A percentile compares a stretch with the other conserved stretches of the same genome.
Conservation (phyloP, 148 eudicot species). For the Amaranthus palmeri region DNA sequence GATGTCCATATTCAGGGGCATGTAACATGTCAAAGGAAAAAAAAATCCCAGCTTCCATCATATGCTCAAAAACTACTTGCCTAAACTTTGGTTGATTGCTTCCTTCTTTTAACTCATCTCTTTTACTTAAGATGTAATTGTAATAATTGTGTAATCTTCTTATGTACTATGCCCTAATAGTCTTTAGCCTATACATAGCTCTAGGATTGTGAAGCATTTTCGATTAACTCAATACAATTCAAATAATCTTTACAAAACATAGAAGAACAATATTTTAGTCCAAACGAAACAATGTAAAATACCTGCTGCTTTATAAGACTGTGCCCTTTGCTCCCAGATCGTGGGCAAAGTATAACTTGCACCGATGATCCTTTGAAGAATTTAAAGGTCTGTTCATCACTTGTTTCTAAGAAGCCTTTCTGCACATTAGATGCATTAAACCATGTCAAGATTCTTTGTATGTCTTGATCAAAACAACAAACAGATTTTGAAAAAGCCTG, state of each 20-base stretch:
- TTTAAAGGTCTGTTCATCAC: constrained; percentile 67
- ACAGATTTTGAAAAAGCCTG: neutral
- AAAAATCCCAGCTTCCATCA: neutral
- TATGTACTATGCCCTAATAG: no score
- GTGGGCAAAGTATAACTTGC: constrained; percentile 71
- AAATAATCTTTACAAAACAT: neutral
- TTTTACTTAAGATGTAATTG: neutral
- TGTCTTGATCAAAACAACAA: neutral
- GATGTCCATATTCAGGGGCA: no score
- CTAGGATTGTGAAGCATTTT: no score
- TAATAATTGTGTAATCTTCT: neutral
- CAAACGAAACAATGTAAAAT: neutral
- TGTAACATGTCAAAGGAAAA: no score
- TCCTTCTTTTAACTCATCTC: neutral
- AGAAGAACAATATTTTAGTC: neutral
- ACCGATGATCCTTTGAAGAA: constrained; percentile 89
- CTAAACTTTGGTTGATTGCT: neutral
- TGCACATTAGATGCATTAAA: constrained; percentile 24
- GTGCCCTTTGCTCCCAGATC: constrained; percentile 69
- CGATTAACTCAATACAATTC: no score
- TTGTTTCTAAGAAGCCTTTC: constrained; percentile 69
- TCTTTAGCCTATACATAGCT: no score
- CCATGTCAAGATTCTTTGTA: neutral
- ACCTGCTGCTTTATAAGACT: constrained; percentile 78
- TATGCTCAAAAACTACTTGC: neutral